Evolutionary conservation across 2,329 filamentous ascomycete species (phyloP).

Genomic region (Colletotrichum agaves): DNA sequence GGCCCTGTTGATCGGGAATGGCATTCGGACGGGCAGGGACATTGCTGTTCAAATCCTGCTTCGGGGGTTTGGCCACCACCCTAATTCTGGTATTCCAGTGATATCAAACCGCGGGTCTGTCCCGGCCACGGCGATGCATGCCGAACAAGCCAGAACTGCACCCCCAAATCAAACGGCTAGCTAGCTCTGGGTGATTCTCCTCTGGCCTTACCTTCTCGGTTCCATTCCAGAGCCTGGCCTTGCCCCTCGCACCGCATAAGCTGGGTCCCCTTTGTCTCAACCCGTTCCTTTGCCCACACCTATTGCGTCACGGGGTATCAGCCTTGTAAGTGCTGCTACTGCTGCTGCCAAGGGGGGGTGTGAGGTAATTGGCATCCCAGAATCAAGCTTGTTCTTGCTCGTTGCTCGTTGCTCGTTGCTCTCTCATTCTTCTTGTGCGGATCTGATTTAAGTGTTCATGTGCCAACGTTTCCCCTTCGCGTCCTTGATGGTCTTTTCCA

Average conservation of each 20-base stretch:
- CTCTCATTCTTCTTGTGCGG: neutral
- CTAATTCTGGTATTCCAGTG: conserved; percentile 17
- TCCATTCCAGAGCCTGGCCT: too few species aligned
- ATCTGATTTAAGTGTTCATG: conserved; percentile 26
- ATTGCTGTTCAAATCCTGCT: conserved; percentile 2
- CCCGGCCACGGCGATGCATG: too few species aligned
- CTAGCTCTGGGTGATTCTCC: too few species aligned
- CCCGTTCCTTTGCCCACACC: neutral
- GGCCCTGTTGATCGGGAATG: conserved; percentile 14
- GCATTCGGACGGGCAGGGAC: conserved; percentile 15
- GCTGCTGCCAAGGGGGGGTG: conserved; percentile 8
- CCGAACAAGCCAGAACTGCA: too few species aligned
- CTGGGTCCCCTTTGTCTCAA: neutral
- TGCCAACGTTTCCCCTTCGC: neutral
- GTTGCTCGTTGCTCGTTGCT: neutral
- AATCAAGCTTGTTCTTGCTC: conserved; percentile 1
- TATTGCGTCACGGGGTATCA: conserved; percentile 35
- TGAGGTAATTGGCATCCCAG: conserved; percentile 28
- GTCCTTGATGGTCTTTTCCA: neutral
- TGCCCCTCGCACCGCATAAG: conserved; percentile 1
- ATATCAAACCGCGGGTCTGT: conserved; percentile 34
- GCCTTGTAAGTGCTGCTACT: neutral
- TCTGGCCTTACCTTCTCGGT: too few species aligned
- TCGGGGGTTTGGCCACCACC: neutral
- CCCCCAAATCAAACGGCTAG: too few species aligned